These are phyloP conservation scores for Herpetomonas tarakana DNA, from an alignment of 208 protist genomes.

Conservation along the genomic window DNA sequence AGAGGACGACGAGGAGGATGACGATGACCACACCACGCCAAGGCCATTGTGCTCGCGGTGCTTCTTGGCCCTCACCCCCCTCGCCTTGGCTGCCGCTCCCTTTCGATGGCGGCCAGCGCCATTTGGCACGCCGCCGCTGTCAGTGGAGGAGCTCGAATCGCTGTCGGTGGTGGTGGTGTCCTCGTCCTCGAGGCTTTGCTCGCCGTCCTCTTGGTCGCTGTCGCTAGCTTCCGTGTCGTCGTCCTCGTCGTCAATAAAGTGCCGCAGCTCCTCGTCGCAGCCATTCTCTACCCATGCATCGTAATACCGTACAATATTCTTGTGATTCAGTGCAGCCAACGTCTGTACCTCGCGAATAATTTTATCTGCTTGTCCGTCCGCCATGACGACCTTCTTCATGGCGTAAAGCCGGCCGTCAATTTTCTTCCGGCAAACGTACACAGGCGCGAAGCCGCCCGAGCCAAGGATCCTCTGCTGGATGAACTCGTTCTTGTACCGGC, in stretches of 20 bases:
- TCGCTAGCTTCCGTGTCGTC: slow-evolving; percentile 4
- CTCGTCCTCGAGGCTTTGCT: neutral
- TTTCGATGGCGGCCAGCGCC: no score
- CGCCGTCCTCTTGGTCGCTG: slow-evolving; percentile 7
- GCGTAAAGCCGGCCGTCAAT: slow-evolving; percentile 79
- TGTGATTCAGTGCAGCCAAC: slow-evolving; percentile 72
- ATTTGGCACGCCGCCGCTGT: neutral
- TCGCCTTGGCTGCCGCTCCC: neutral
- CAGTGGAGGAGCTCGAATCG: neutral
- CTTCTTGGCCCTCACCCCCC: neutral
- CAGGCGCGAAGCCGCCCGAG: slow-evolving; percentile 77
- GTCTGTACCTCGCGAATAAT: slow-evolving; percentile 78
- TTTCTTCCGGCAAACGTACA: slow-evolving; percentile 86
- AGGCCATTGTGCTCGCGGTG: neutral
- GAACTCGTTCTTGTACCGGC: slow-evolving; percentile 77
- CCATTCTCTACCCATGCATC: slow-evolving; percentile 87
- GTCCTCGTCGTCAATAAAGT: slow-evolving; percentile 44
- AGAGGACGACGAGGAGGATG: neutral
- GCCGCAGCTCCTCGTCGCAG: slow-evolving; percentile 68
- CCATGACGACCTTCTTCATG: slow-evolving; percentile 83
- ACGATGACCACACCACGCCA: slow-evolving; percentile 1
- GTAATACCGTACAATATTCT: slow-evolving; percentile 88
- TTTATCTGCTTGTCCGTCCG: slow-evolving; percentile 48
- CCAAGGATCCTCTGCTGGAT: slow-evolving; percentile 75
- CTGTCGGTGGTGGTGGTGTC: slow-evolving; percentile 3